These are phyloP conservation scores for Luvunga scandens DNA, from an alignment of 345 rosid species.

Conservation along the genomic window DNA sequence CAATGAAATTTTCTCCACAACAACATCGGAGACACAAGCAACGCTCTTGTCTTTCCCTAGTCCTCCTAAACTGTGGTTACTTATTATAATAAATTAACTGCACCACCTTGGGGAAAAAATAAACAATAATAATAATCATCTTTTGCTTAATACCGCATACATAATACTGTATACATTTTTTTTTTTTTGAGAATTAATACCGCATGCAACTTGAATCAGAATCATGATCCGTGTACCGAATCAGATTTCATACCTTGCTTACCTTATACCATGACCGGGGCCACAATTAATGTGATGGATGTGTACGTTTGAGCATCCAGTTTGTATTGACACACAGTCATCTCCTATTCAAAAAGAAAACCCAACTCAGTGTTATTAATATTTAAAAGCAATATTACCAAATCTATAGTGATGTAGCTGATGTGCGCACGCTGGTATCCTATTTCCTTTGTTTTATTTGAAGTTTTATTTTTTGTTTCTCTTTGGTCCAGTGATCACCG, in stretches of 20 bases:
- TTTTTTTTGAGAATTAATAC: too few relatives aligned
- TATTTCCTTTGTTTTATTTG: neutral
- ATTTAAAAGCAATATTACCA: neutral
- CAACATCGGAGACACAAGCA: conserved; percentile 71
- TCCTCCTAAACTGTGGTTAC: conserved; percentile 58
- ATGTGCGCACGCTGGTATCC: conserved; percentile 5
- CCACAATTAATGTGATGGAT: conserved; percentile 77
- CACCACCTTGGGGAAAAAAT: too few relatives aligned
- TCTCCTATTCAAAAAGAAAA: conserved; percentile 45
- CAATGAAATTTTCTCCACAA: conserved; percentile 54
- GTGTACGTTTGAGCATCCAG: conserved; percentile 76
- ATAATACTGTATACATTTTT: too few relatives aligned
- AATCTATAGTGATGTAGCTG: neutral
- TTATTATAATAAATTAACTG: neutral
- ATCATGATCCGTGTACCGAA: too few relatives aligned
- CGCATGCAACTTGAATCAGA: too few relatives aligned
- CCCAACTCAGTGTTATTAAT: neutral
- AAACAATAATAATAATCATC: neutral
- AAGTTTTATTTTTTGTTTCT: too few relatives aligned
- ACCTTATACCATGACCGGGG: conserved; percentile 98
- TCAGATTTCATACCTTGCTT: neutral
- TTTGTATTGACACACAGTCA: conserved; percentile 89
- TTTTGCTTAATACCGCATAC: neutral
- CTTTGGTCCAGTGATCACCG: neutral
- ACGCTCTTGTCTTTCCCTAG: conserved; percentile 70